Base-by-base conservation (phyloP, 2,329 filamentous ascomycete species). In the Fusarium anthophilum region DNA sequence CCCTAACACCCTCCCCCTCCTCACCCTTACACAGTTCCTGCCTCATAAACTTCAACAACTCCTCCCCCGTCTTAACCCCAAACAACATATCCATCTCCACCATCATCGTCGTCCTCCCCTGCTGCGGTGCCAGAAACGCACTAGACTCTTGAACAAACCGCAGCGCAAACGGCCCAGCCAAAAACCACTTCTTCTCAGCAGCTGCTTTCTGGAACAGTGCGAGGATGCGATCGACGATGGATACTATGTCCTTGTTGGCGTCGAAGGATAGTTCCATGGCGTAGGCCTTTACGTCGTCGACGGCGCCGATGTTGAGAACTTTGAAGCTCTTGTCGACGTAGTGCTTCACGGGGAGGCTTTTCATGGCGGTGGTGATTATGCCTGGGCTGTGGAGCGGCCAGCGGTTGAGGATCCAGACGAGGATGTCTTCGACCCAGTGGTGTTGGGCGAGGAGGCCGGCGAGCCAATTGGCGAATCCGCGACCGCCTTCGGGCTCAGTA, bases 21-120 rank as follows among this genome's bases (percentile, higher is more conserved):
- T 28, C 32, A 0, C 56, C 56, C 10, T n/a, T 1, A 28, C 45
- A 53, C 14, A 60, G 1, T 2, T 53, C 45, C 15, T 5, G 1
- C 2, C 56, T 51, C 56, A 59, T 59, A 20, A 39, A 59, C 15
- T 59, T 59, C 12, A 63, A 14, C 28, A 61, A 3, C 8, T 55
- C 38, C 8, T 61, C 47, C 28, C 47, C 58, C 0, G 59, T 56
- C 30, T 30, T 62, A 4, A 56, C 22, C 10, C 59, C 59, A 26
- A 62, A 55, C 13, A 61, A 30, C 58, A 61, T 61, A 41, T 61
- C 58, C 58, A 61, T 61, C 38, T 61, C 58, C 1, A 61, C 58
- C 58, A 61, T 61, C 58, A 61, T 61, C 12, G 58, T 59, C 32
- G 56, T 59, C 44, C 47, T 53, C 12, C 58, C 58, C 48, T 61